Percentiles rank a stretch among this genome's conserved stretches.
Evolutionary conservation across 1,139 yeast genomes (phyloP).

Genomic region (Saccharomyces pastorianus): DNA sequence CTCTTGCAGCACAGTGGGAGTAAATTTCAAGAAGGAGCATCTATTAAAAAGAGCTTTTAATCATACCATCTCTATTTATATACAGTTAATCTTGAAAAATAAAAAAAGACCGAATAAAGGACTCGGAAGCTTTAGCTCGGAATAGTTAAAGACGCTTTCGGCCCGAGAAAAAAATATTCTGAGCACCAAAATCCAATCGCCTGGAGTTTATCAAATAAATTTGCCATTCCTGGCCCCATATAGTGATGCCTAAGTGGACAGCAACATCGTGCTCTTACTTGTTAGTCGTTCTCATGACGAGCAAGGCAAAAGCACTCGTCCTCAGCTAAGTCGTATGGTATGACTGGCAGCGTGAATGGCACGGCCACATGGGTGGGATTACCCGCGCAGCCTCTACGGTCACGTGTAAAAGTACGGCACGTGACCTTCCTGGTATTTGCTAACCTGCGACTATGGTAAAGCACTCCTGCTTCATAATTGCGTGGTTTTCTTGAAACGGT

Average conservation of each 20-base stretch:
- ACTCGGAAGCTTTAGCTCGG: background rate
- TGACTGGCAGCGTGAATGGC: background rate
- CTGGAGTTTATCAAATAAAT: background rate
- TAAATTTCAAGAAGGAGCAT: background rate
- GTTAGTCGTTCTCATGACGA: background rate
- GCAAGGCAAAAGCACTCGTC: background rate
- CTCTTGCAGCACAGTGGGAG: background rate
- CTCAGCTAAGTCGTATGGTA: background rate
- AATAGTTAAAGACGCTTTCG: background rate
- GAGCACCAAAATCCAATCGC: background rate
- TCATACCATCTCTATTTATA: background rate
- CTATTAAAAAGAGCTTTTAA: background rate
- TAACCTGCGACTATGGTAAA: conserved; percentile 31
- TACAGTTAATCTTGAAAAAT: background rate
- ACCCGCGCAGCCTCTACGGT: background rate
- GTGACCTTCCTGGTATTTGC: background rate
- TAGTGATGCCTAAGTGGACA: too few relatives aligned
- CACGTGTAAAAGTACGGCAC: background rate
- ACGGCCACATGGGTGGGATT: background rate
- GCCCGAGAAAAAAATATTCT: background rate
- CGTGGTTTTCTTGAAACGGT: conserved; percentile 18
- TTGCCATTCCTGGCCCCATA: background rate
- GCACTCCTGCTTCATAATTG: conserved; percentile 52
- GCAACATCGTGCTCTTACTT: background rate
- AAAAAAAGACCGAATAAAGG: background rate